Evolutionary conservation across 106 monocot species (phyloP), one percentile per base, ranked within the genome.

Genomic region (Alisma plantagoaquatica): DNA sequence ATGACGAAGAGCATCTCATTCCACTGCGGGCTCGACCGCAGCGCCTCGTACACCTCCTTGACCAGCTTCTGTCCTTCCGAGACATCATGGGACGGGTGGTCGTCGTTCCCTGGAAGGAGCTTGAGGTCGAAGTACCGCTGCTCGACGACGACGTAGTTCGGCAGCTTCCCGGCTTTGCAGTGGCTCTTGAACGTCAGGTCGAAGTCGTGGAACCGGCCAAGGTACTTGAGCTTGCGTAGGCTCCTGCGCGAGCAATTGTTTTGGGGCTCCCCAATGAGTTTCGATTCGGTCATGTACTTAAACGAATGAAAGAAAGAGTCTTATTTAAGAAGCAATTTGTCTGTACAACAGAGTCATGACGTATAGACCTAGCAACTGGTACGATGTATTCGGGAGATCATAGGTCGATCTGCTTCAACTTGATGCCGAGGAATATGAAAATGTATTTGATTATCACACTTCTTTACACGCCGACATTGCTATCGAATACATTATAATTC

Each of bases 71-170:
- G 94, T 10, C 94, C 94, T 49, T 88, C 66, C 16, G 77, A 63
- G 54, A 94, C 81, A 42, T 94, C 94, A 38, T 88, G 88, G 17
- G 87, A 94, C 0, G 88, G 94, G 68, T 94, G 94, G 51, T 94
- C 87, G 51, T 94, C 93, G 59, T 94, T 94, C 24, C 83, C 87
- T 0, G 93, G 83, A 7, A 83, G 48, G 38, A 75, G 22, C 45
- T 78, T 77, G 28, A 94, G 80, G 66, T 94, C 93, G 43, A 77
- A 94, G 67, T 73, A 94, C 31, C 93, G 70, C 50, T 94, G 93
- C 69, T 94, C 93, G 15, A 94, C 51, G 9, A 94, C 93, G 23
- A 77, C 80, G 61, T 94, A 94, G 80, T 88, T 94, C 0, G 93
- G 87, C 0, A 94, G 80, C 73, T 87, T 94, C 17, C 93, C 93